phyloP scores from a whole-genome alignment of 208 protist species.

The Spongospora subterranea region DNA sequence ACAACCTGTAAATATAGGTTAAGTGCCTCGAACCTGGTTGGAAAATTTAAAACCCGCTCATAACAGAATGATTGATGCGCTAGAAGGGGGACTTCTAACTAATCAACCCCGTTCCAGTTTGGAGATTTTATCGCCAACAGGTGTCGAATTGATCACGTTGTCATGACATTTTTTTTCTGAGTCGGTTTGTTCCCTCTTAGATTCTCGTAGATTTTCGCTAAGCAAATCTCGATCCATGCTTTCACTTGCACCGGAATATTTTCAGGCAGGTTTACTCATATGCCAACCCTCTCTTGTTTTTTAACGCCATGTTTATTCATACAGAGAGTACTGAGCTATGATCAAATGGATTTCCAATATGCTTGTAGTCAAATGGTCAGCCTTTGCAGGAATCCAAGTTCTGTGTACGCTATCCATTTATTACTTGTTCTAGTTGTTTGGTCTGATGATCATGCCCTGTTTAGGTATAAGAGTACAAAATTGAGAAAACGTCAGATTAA shows the following conservation, averaged over 20 bases:
- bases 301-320: background rate
- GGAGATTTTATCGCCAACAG: too few relatives aligned
- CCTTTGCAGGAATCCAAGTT: conserved; percentile 46
- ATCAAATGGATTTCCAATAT: conserved; percentile 65
- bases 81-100: too few relatives aligned
- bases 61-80: too few relatives aligned
- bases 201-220: background rate
- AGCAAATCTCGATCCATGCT: background rate
- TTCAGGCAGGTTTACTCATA: background rate
- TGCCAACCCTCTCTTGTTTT: background rate
- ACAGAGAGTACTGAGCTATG: conserved; percentile 44
- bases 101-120: too few relatives aligned
- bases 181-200: too few relatives aligned
- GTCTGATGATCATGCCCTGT: background rate
- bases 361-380: conserved; percentile 61
- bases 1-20: too few relatives aligned
- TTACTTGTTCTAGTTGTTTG: background rate
- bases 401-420: conserved; percentile 21
- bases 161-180: too few relatives aligned
- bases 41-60: too few relatives aligned
- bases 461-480: conserved; percentile 71
- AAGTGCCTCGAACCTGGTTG: too few relatives aligned
- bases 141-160: too few relatives aligned
- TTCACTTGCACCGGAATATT: background rate
- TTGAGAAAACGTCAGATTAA: conserved; percentile 72